Conservation (phyloP, 345 rosid species). For the Lepidium africanum region DNA sequence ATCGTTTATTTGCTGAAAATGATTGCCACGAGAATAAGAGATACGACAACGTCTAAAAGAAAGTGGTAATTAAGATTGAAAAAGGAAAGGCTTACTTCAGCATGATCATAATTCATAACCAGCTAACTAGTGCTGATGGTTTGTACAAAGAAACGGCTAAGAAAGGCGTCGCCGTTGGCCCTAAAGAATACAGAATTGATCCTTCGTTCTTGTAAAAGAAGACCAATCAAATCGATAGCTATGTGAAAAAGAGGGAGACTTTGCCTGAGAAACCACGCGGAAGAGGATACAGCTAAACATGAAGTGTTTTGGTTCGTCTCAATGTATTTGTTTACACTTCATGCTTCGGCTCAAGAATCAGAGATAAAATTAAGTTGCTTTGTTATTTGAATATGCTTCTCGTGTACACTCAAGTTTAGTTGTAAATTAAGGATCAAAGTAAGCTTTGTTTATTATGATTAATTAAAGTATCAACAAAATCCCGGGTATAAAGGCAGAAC, state of each 20-base stretch:
- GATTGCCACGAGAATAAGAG: neutral
- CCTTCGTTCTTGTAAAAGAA: no score
- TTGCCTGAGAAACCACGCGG: slow-evolving; percentile 67
- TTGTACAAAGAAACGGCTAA: no score
- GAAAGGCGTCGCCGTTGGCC: no score
- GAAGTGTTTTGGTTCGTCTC: slow-evolving; percentile 13
- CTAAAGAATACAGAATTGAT: no score
- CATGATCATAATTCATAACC: no score
- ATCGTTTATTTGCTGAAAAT: slow-evolving; percentile 69
- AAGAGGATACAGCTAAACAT: neutral
- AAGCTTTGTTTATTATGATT: neutral
- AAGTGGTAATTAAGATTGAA: no score
- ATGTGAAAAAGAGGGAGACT: slow-evolving; percentile 82
- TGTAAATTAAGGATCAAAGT: neutral
- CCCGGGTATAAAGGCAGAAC: neutral
- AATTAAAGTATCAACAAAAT: neutral
- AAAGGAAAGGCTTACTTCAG: no score
- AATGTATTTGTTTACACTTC: slow-evolving; percentile 4
- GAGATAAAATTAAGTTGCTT: neutral
- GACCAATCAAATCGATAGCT: slow-evolving; percentile 41
- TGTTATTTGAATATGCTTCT: neutral
- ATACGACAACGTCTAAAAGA: neutral
- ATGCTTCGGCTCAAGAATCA: neutral
- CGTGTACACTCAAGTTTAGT: neutral
- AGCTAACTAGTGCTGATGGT: no score